Percentiles rank a stretch among this genome's conserved stretches.
phyloP scores from a whole-genome alignment of 805 yeast genomes.

The Candida argentea region DNA sequence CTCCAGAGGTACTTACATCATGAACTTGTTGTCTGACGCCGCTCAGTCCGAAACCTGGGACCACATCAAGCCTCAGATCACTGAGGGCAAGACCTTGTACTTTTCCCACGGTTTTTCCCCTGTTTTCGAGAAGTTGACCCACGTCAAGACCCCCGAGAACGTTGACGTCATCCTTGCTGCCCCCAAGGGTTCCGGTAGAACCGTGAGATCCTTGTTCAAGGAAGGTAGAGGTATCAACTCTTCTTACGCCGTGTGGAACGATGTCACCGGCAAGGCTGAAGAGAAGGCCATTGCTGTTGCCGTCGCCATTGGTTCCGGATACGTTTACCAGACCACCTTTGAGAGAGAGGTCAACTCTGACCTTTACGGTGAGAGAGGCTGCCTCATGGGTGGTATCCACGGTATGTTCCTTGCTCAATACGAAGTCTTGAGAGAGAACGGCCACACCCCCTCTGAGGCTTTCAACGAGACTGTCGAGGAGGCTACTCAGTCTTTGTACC shows the following conservation, averaged over 20 bases:
- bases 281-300: slow-evolving; percentile 98
- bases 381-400: slow-evolving; percentile 99
- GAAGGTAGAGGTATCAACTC: slow-evolving; percentile 99
- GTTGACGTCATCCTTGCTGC: slow-evolving; percentile 97
- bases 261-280: slow-evolving; percentile 97
- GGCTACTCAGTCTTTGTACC: slow-evolving; percentile 99
- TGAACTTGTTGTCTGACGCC: slow-evolving; percentile 98
- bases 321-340: slow-evolving; percentile 98
- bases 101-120: slow-evolving; percentile 99
- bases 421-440: slow-evolving; percentile 99
- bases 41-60: slow-evolving; percentile 99
- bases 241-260: slow-evolving; percentile 99
- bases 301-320: slow-evolving; percentile 98
- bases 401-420: slow-evolving; percentile 99
- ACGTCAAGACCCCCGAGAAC: slow-evolving; percentile 91
- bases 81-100: slow-evolving; percentile 96
- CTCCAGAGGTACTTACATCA: slow-evolving; percentile 80
- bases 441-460: slow-evolving; percentile 99
- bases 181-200: slow-evolving; percentile 99
- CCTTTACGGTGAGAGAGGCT: slow-evolving; percentile 99
- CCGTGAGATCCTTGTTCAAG: slow-evolving; percentile 97
- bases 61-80: slow-evolving; percentile 76
- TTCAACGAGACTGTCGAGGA: slow-evolving; percentile 99
- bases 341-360: slow-evolving; percentile 99
- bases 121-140: slow-evolving; percentile 94